Conservation (phyloP, 148 eudicot species). For the Vaccinium corymbosum region DNA sequence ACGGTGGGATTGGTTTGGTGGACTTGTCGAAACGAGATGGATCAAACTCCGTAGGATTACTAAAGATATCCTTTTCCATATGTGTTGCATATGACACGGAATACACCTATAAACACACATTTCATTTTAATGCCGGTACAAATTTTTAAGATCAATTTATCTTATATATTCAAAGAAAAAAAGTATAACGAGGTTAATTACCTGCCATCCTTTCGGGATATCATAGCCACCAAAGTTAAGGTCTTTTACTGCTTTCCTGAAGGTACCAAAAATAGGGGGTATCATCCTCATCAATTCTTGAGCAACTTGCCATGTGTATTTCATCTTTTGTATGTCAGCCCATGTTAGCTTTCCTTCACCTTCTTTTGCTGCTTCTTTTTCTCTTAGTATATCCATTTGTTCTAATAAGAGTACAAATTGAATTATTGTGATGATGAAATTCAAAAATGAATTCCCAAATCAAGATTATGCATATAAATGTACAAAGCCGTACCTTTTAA, state of each 20-base stretch:
- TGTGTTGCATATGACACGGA: background rate
- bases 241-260: constrained; percentile 15
- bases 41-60: constrained; percentile 12
- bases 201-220: constrained; percentile 29
- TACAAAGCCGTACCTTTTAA: background rate
- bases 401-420: background rate
- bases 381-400: constrained; percentile 13
- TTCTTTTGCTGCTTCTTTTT: background rate
- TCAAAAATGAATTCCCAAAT: background rate
- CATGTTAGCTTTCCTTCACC: constrained; percentile 16
- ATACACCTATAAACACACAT: background rate
- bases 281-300: constrained; percentile 28
- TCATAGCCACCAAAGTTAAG: constrained; percentile 19
- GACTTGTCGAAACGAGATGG: constrained; percentile 15
- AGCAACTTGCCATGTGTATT: constrained; percentile 25
- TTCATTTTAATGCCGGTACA: background rate
- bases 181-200: background rate
- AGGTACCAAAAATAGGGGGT: constrained; percentile 18
- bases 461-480: background rate
- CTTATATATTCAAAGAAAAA: background rate
- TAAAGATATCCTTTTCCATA: constrained; percentile 11
- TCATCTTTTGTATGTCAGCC: constrained; percentile 24
- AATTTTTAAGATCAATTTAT: background rate
- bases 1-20: constrained; percentile 14
- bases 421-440: background rate